A percentile compares a stretch with the other conserved stretches of the same genome.
These are phyloP conservation scores for Wickerhamomyces canadensis DNA, from an alignment of 805 yeast genomes.

Conservation along the genomic window DNA sequence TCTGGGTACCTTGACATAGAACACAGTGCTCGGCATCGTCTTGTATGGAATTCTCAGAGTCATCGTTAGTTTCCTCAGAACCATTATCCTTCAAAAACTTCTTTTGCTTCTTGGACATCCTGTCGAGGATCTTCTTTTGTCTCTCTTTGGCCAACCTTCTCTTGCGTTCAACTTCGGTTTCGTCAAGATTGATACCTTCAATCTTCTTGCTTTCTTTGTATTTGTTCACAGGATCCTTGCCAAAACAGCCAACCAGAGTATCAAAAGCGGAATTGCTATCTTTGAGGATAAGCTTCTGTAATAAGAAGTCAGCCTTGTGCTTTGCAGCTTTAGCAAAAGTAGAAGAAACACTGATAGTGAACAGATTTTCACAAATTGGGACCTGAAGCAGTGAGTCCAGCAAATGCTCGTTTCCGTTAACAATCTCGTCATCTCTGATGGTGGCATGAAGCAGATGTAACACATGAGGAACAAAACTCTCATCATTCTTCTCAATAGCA, in stretches of 20 bases:
- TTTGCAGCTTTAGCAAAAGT: conserved; percentile 43
- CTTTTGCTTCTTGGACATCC: conserved; percentile 68
- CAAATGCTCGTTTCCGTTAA: conserved; percentile 34
- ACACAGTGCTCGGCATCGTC: conserved; percentile 40
- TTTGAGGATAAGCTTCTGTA: conserved; percentile 44
- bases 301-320: conserved; percentile 51
- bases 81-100: conserved; percentile 58
- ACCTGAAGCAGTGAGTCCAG: conserved; percentile 44
- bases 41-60: conserved; percentile 16
- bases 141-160: conserved; percentile 56
- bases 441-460: conserved; percentile 68
- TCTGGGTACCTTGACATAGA: conserved; percentile 51
- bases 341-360: conserved; percentile 43
- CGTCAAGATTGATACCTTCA: conserved; percentile 33
- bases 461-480: conserved; percentile 51
- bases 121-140: conserved; percentile 54
- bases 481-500: conserved; percentile 45
- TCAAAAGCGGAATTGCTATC: conserved; percentile 44
- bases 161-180: conserved; percentile 50
- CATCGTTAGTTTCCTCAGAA: conserved; percentile 37
- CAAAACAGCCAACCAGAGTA: conserved; percentile 50
- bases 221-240: conserved; percentile 43
- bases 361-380: conserved; percentile 52
- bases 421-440: conserved; percentile 41
- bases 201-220: conserved; percentile 44